phyloP scores from a whole-genome alignment of 2,329 filamentous ascomycete species.

The Colletotrichum simmondsii region DNA sequence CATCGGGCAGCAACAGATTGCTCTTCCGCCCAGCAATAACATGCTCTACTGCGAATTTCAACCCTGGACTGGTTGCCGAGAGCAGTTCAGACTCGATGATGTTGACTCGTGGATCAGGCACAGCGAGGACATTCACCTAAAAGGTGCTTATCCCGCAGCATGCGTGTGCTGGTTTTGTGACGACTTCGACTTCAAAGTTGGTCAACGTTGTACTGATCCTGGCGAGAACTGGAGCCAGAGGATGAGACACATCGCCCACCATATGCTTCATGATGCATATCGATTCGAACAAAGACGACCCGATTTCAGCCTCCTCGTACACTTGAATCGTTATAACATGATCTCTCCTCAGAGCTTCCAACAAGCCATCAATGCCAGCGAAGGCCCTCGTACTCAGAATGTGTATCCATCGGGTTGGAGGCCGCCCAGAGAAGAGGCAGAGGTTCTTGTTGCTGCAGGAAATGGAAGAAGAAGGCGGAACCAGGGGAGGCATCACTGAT shows the following conservation, averaged over 20 bases:
- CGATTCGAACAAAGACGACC: conserved; percentile 22
- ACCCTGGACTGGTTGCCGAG: conserved; percentile 47
- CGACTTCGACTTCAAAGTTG: conserved; percentile 41
- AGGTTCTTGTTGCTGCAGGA: neutral
- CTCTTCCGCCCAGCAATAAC: conserved; percentile 22
- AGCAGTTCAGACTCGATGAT: conserved; percentile 50
- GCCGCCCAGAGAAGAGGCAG: neutral
- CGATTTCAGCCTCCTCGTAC: conserved; percentile 26
- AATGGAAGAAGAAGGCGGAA: neutral
- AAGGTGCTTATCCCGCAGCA: conserved; percentile 44
- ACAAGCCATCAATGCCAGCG: conserved; percentile 4
- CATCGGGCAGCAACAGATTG: neutral
- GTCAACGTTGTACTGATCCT: conserved; percentile 31
- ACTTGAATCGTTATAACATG: conserved; percentile 1
- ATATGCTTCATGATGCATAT: conserved; percentile 47
- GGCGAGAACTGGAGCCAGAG: conserved; percentile 48
- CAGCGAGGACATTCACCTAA: conserved; percentile 49
- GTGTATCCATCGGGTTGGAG: conserved; percentile 11
- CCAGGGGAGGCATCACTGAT: neutral
- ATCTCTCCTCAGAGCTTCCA: conserved; percentile 8
- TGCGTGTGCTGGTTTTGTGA: conserved; percentile 65
- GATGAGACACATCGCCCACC: conserved; percentile 61
- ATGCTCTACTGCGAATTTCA: conserved; percentile 59
- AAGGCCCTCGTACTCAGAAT: neutral
- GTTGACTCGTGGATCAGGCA: conserved; percentile 59